These are phyloP conservation scores for Arachis stenosperma DNA, from an alignment of 306 rosid genomes.

Conservation along the genomic window DNA sequence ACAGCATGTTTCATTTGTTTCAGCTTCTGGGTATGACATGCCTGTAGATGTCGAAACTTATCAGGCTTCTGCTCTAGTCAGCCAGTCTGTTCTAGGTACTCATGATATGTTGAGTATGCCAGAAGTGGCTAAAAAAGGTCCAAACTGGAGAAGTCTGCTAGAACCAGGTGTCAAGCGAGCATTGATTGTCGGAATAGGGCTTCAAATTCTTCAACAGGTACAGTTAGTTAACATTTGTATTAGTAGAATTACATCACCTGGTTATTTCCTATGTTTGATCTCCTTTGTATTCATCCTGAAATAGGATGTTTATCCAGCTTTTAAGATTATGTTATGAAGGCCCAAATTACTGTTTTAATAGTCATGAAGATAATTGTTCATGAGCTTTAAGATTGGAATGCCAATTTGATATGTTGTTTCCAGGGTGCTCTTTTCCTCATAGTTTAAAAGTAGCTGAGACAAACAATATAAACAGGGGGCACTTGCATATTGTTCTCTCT, in stretches of 20 bases:
- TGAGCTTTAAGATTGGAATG: background rate
- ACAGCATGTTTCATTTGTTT: slow-evolving; percentile 65
- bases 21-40: slow-evolving; percentile 73
- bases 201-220: slow-evolving; percentile 99
- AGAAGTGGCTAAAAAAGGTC: slow-evolving; percentile 56
- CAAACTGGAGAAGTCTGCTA: slow-evolving; percentile 73
- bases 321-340: background rate
- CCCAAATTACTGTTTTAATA: slow-evolving; percentile 10
- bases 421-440: slow-evolving; percentile 7
- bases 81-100: slow-evolving; percentile 76
- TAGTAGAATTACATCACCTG: background rate
- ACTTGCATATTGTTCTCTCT: background rate
- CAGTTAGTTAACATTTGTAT: slow-evolving; percentile 14
- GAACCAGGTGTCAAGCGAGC: slow-evolving; percentile 99
- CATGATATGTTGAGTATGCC: slow-evolving; percentile 49
- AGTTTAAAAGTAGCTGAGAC: slow-evolving; percentile 21
- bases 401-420: slow-evolving; percentile 31
- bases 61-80: slow-evolving; percentile 85
- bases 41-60: slow-evolving; percentile 61
- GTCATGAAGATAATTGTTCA: background rate
- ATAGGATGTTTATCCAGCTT: slow-evolving; percentile 17
- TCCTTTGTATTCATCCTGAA: slow-evolving; percentile 24
- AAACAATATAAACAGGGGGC: slow-evolving; percentile 4
- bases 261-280: slow-evolving; percentile 21
- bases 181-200: slow-evolving; percentile 77